A percentile compares a stretch with the other conserved stretches of the same genome.
These are phyloP conservation scores for Ustilago crameri DNA, from an alignment of 1,284 basidiomycete genomes.

Conservation along the genomic window DNA sequence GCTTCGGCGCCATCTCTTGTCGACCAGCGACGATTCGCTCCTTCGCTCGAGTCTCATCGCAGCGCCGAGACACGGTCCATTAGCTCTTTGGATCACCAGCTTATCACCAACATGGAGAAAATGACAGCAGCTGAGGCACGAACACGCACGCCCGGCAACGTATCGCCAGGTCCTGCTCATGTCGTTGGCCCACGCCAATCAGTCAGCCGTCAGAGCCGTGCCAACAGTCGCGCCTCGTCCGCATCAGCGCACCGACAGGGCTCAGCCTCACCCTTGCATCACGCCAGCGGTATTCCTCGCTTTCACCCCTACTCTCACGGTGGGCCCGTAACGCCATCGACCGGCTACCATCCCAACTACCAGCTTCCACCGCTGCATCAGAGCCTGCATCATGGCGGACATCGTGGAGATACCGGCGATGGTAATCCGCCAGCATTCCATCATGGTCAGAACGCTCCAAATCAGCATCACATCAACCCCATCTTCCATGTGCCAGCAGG, in stretches of 20 bases:
- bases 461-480: slow-evolving; percentile 48
- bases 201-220: slow-evolving; percentile 53
- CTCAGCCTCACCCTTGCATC: slow-evolving; percentile 62
- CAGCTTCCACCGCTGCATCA: slow-evolving; percentile 51
- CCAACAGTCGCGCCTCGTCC: slow-evolving; percentile 58
- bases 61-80: slow-evolving; percentile 53
- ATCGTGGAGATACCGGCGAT: slow-evolving; percentile 19
- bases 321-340: slow-evolving; percentile 26
- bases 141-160: slow-evolving; percentile 47
- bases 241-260: slow-evolving; percentile 58
- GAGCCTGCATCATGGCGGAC: slow-evolving; percentile 27
- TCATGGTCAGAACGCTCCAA: slow-evolving; percentile 18
- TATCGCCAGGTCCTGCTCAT: slow-evolving; percentile 52
- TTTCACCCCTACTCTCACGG: slow-evolving; percentile 64
- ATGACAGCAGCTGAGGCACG: slow-evolving; percentile 61
- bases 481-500: slow-evolving; percentile 51
- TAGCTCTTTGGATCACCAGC: slow-evolving; percentile 60
- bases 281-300: slow-evolving; percentile 56
- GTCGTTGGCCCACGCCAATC: slow-evolving; percentile 48
- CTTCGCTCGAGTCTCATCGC: slow-evolving; percentile 50
- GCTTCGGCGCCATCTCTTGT: slow-evolving; percentile 49
- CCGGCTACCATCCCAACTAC: slow-evolving; percentile 36
- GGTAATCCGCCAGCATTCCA: slow-evolving; percentile 14
- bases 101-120: slow-evolving; percentile 63
- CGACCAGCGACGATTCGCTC: slow-evolving; percentile 46